Evolutionary conservation across 177 flowering plant genomes (phyloP).

Genomic region (Vitis hybrid): DNA sequence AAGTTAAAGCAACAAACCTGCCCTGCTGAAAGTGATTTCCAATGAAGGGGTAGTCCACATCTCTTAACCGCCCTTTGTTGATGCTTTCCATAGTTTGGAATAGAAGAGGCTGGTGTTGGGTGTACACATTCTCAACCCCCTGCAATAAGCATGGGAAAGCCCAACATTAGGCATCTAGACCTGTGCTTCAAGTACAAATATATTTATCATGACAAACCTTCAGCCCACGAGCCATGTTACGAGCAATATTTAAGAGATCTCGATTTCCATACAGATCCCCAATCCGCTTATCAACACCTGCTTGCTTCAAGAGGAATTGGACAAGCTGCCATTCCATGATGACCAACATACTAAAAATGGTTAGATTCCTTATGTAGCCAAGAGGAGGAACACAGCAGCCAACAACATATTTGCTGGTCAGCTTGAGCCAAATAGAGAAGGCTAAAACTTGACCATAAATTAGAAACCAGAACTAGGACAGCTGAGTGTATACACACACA

Average conservation of each 20-base stretch:
- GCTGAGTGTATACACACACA: too few species aligned
- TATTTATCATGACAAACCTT: constrained; percentile 53
- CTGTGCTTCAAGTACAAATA: neutral
- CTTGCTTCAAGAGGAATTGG: constrained; percentile 95
- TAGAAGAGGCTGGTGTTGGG: constrained; percentile 97
- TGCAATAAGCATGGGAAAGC: constrained; percentile 23
- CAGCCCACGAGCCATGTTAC: constrained; percentile 98
- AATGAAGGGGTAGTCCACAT: constrained; percentile 87
- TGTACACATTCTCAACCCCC: constrained; percentile 99
- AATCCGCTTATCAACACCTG: constrained; percentile 87
- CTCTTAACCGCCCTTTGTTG: constrained; percentile 82
- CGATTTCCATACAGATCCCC: constrained; percentile 96
- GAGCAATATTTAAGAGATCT: constrained; percentile 89
- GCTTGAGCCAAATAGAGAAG: too few species aligned
- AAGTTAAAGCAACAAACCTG: constrained; percentile 51
- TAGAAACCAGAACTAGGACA: too few species aligned
- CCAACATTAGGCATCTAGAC: neutral
- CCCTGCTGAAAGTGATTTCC: constrained; percentile 95
- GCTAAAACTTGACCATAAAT: too few species aligned
- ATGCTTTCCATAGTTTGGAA: constrained; percentile 94
- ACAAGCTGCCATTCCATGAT: constrained; percentile 67
- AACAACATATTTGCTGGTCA: neutral
- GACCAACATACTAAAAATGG: constrained; percentile 11
- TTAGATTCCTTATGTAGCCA: constrained; percentile 10
- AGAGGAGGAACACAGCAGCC: neutral